Conservation (phyloP, 208 protist genomes). For the Trypanosoma theileri region DNA sequence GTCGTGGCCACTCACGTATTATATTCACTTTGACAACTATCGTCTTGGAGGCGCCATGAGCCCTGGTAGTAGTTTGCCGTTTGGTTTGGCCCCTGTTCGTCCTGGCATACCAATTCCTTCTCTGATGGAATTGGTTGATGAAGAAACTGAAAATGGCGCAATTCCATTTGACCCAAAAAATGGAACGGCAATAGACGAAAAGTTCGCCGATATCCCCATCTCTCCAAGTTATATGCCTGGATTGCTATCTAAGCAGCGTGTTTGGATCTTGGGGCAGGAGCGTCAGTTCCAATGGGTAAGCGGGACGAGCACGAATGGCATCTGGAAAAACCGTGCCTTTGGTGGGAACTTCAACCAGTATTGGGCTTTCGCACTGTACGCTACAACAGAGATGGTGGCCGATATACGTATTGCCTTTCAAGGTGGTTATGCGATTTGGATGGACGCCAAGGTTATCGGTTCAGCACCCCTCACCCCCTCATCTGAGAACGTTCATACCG, state of each 20-base stretch:
- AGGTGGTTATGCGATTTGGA: conserved; percentile 5
- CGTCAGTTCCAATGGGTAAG: conserved; percentile 5
- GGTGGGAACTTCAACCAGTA: conserved; percentile 17
- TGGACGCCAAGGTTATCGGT: conserved; percentile 6
- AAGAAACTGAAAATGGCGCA: not conserved
- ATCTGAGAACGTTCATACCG: not conserved
- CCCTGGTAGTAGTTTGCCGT: conserved; percentile 1
- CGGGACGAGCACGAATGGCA: not conserved
- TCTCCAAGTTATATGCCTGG: not conserved
- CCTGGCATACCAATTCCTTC: not conserved
- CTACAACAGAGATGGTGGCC: not conserved
- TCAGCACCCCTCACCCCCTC: not conserved
- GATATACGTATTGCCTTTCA: conserved; percentile 3
- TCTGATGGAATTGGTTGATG: conserved; percentile 13
- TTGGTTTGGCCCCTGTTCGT: not conserved
- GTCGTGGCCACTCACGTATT: conserved; percentile 13
- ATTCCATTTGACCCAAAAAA: conserved; percentile 17
- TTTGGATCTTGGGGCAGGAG: conserved; percentile 8
- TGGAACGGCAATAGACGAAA: not conserved
- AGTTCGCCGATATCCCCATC: conserved; percentile 10
- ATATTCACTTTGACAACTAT: conserved; percentile 11
- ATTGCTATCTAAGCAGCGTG: not conserved
- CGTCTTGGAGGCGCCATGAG: not conserved
- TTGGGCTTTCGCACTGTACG: conserved; percentile 19
- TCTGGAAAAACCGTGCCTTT: conserved; percentile 3